Conservation (phyloP, 2,329 filamentous ascomycete genomes). For the Cladophialophora psammophila region DNA sequence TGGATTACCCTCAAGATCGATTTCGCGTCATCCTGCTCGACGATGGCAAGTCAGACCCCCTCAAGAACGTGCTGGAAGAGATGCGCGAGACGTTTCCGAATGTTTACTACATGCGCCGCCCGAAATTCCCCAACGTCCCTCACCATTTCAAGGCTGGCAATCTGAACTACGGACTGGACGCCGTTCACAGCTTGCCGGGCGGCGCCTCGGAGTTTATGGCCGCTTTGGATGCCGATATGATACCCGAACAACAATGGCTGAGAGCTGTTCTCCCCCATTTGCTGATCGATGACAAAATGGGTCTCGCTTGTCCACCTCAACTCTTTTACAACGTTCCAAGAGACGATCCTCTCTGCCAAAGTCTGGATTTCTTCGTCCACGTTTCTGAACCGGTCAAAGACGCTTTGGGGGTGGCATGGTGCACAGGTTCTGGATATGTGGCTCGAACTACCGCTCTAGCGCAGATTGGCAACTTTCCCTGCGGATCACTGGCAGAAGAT, state of each 20-base stretch:
- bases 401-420: slow-evolving; percentile 43
- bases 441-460: slow-evolving; percentile 43
- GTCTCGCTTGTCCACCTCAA: slow-evolving; percentile 48
- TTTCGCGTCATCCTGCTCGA: slow-evolving; percentile 64
- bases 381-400: slow-evolving; percentile 44
- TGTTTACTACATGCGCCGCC: slow-evolving; percentile 53
- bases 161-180: slow-evolving; percentile 63
- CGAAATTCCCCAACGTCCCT: slow-evolving; percentile 48
- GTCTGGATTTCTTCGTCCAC: slow-evolving; percentile 44
- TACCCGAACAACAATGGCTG: slow-evolving; percentile 45
- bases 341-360: slow-evolving; percentile 42
- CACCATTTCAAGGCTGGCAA: slow-evolving; percentile 44
- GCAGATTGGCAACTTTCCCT: slow-evolving; percentile 44
- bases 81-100: slow-evolving; percentile 49
- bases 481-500: slow-evolving; percentile 46
- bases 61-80: slow-evolving; percentile 48
- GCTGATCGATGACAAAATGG: slow-evolving; percentile 41
- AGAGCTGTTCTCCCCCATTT: slow-evolving; percentile 43
- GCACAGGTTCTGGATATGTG: slow-evolving; percentile 45
- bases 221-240: slow-evolving; percentile 47
- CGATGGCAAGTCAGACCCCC: slow-evolving; percentile 52
- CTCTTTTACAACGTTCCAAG: slow-evolving; percentile 45
- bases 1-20: slow-evolving; percentile 62
- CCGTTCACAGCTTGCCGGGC: slow-evolving; percentile 59
- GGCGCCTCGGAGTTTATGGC: slow-evolving; percentile 62